These are phyloP conservation scores for Ogataea siamensis DNA, from an alignment of 805 yeast species.

Conservation along the genomic window DNA sequence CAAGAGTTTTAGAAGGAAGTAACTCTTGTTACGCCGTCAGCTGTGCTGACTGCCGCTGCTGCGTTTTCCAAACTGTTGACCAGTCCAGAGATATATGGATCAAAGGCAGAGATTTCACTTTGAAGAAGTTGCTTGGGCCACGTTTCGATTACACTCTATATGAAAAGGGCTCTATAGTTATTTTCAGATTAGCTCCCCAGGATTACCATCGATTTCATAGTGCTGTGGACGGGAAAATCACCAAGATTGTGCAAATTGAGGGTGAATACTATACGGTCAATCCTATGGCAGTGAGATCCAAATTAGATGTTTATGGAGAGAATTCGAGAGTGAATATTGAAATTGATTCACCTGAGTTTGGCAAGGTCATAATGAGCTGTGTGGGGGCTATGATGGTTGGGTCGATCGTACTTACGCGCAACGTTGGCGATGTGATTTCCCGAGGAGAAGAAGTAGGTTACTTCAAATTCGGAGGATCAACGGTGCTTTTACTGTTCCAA, in stretches of 20 bases:
- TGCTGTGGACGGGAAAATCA: conserved; percentile 76
- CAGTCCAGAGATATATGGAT: conserved; percentile 82
- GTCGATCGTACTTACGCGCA: conserved; percentile 69
- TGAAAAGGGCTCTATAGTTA: conserved; percentile 59
- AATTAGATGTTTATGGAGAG: conserved; percentile 89
- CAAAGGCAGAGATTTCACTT: conserved; percentile 75
- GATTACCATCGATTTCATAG: conserved; percentile 93
- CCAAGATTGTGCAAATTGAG: conserved; percentile 63
- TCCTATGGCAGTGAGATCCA: conserved; percentile 93
- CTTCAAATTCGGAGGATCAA: conserved; percentile 95
- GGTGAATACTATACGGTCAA: conserved; percentile 96
- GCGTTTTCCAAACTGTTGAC: conserved; percentile 58
- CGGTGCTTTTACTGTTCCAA: conserved; percentile 68
- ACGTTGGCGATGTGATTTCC: conserved; percentile 53
- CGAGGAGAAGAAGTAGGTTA: conserved; percentile 89
- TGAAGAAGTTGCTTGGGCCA: conserved; percentile 47
- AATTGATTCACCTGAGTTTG: conserved; percentile 72
- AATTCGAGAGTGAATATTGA: conserved; percentile 79
- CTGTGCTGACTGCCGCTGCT: conserved; percentile 86
- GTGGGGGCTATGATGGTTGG: conserved; percentile 99
- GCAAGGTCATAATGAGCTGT: conserved; percentile 71
- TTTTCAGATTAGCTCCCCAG: conserved; percentile 93
- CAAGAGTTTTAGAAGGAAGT: conserved; percentile 66
- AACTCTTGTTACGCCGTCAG: conserved; percentile 56
- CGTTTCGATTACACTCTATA: conserved; percentile 41